Conservation (phyloP, 306 rosid genomes). For the Fragaria ananassa region DNA sequence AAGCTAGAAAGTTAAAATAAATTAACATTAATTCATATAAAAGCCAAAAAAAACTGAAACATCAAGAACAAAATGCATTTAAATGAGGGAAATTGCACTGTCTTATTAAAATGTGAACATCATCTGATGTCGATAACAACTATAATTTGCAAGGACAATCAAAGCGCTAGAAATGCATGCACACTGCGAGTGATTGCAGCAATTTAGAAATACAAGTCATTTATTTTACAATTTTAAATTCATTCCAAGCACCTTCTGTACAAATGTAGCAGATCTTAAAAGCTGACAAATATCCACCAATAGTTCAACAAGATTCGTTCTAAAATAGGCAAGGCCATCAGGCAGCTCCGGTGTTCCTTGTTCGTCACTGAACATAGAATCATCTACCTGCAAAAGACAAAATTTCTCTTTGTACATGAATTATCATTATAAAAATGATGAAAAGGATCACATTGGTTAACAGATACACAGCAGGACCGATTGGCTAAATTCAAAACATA, state of each 20-base stretch:
- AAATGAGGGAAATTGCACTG: background rate
- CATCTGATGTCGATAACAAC: background rate
- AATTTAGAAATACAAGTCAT: background rate
- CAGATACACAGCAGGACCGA: background rate
- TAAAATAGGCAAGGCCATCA: conserved; percentile 81
- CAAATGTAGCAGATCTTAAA: conserved; percentile 63
- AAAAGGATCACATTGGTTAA: background rate
- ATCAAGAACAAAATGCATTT: background rate
- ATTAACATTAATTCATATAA: background rate
- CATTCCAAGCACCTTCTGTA: conserved; percentile 61
- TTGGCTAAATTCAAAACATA: background rate
- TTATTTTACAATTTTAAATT: conserved; percentile 7
- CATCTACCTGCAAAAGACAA: conserved; percentile 66
- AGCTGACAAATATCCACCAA: conserved; percentile 92
- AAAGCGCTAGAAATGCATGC: background rate
- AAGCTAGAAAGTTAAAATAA: conserved; percentile 16
- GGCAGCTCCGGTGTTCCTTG: conserved; percentile 76
- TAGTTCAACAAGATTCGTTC: conserved; percentile 83
- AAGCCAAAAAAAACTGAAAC: background rate
- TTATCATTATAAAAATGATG: background rate
- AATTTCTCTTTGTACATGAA: conserved; percentile 14
- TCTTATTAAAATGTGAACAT: background rate
- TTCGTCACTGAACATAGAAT: conserved; percentile 57
- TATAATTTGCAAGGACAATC: background rate
- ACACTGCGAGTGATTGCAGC: background rate